Evolutionary conservation across 345 rosid species (phyloP).

Genomic region (Eucalyptus coolabah): DNA sequence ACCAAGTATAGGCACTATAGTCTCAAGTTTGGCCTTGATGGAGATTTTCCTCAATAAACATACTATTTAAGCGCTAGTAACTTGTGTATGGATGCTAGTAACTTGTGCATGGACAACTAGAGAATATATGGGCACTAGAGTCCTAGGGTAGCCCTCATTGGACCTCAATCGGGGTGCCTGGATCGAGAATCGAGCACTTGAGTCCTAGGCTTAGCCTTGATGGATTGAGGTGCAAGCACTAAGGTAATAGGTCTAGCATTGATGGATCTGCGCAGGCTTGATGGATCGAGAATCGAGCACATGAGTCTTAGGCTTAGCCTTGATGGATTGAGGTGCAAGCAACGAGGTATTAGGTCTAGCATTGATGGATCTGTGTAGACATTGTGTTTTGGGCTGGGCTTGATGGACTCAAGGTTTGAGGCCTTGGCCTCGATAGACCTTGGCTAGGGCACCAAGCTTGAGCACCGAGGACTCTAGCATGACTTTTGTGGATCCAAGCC

Average conservation of each 20-base stretch:
- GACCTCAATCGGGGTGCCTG: not conserved
- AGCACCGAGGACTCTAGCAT: not conserved
- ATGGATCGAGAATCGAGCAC: not conserved
- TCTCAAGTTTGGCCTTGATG: no score
- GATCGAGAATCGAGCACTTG: not conserved
- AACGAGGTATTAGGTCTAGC: not conserved
- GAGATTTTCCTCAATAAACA: no score
- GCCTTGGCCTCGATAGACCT: not conserved
- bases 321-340: not conserved
- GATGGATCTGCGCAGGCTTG: not conserved
- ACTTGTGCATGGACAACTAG: not conserved
- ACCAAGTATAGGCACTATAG: no score
- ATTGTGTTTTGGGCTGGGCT: not conserved
- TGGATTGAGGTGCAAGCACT: not conserved
- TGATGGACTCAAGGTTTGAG: not conserved
- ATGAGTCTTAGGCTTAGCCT: not conserved
- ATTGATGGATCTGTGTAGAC: accelerated
- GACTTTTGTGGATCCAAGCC: not conserved
- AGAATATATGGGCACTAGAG: not conserved
- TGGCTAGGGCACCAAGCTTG: not conserved
- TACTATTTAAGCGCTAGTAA: no score
- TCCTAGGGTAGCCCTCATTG: not conserved
- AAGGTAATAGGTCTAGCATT: not conserved
- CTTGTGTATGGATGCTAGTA: no score
- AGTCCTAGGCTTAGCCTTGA: not conserved